Base-by-base conservation (phyloP, 78 protist genomes). In the Monosiga brevicollis region DNA sequence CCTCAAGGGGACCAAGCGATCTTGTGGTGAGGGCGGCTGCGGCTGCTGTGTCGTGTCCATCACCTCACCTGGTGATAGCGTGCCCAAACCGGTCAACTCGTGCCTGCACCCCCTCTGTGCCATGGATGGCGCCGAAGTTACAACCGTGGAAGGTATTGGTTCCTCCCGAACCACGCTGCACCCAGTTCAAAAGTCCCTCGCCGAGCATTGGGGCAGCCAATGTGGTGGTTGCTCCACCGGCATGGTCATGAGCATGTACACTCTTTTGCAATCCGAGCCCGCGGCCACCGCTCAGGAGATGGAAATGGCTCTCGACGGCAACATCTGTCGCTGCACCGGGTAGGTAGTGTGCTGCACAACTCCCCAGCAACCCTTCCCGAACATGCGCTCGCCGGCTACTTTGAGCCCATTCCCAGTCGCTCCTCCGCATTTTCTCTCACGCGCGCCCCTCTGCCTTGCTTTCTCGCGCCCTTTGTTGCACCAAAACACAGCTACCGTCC, bases 151-250 rank as follows among this genome's bases (percentile, higher is more conserved):
- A 71, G 93, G 92, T 35, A 74, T 93, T 39, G 91, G 90, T 0
- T 78, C 73, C 83, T 15, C 32, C 75, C 1, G 34, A 23, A 38
- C 35, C 25, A 80, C 42, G n/a, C 40, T 86, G 62, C 83, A 86
- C 54, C 87, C 87, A 32, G 40, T 87, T 29, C 94, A 93, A n/a
- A 40, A 35, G 22, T 10, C 38, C 34, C 1, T 94, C 15, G 91
- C 91, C 2, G 40, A 9, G 29, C 3, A 26, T 72, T 36, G 87
- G 73, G 97, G 96, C 39, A 76, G 93, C 55, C 99, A 96, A 86
- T 96, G 99, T 54, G 99, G 99, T 43, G 94, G 91, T 79, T 96
- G 99, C 82, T 87, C 95, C 40, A 96, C 97, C 1, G 99, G 99
- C 62, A 83, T 90, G 25, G 88, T 88, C 71, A 91, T 88, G 92